Percentiles rank a stretch among this genome's conserved stretches.
Evolutionary conservation across 192 early-diverging fungal genomes (phyloP).

Genomic region (Martensiomyces pterosporus): DNA sequence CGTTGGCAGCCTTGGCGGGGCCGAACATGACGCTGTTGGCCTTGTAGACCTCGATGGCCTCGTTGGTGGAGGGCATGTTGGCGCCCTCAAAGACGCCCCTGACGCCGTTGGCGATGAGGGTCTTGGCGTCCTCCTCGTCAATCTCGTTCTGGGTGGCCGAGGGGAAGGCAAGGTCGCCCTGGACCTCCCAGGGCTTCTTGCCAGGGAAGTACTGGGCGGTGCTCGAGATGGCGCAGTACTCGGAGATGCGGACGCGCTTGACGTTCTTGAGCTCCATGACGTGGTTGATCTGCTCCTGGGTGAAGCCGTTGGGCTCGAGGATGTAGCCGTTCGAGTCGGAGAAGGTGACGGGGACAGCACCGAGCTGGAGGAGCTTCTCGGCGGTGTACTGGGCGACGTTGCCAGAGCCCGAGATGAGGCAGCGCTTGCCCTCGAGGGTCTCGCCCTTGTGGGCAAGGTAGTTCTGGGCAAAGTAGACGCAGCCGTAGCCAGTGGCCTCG

Average conservation of each 20-base stretch:
- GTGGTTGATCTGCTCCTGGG: conserved; percentile 48
- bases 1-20: conserved; percentile 57
- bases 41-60: conserved; percentile 55
- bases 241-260: conserved; percentile 51
- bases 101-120: conserved; percentile 51
- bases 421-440: conserved; percentile 51
- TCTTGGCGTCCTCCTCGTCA: conserved; percentile 53
- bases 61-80: conserved; percentile 56
- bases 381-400: conserved; percentile 57
- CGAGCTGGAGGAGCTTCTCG: conserved; percentile 54
- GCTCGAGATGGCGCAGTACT: conserved; percentile 48
- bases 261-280: conserved; percentile 54
- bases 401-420: conserved; percentile 52
- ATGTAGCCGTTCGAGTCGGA: conserved; percentile 54
- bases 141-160: conserved; percentile 58
- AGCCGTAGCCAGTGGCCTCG: conserved; percentile 56
- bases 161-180: conserved; percentile 53
- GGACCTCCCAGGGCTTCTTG: conserved; percentile 54
- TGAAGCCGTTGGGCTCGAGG: conserved; percentile 51
- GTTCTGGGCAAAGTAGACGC: conserved; percentile 54
- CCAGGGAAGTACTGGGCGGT: conserved; percentile 51
- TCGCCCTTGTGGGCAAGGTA: conserved; percentile 50
- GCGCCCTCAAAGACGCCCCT: conserved; percentile 52
- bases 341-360: conserved; percentile 51
- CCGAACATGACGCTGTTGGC: conserved; percentile 45